Conservation (phyloP, 345 rosid genomes). For the Gossypium thurberi region DNA sequence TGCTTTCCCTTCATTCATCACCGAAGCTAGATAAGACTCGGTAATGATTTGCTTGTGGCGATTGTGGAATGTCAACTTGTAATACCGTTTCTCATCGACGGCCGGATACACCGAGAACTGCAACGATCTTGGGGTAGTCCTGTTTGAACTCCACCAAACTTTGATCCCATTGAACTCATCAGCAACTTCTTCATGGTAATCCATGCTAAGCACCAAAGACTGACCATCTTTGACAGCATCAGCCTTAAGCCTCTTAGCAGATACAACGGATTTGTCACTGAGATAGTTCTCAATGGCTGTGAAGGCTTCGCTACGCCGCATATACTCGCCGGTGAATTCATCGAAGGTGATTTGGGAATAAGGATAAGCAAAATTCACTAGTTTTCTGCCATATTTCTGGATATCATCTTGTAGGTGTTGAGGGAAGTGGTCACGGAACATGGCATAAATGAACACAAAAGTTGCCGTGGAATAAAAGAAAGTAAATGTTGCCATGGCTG, state of each 20-base stretch:
- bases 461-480: neutral
- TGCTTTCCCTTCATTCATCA: conserved; percentile 33
- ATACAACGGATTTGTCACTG: conserved; percentile 22
- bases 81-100: conserved; percentile 27
- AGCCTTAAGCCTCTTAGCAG: conserved; percentile 48
- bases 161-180: conserved; percentile 36
- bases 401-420: conserved; percentile 14
- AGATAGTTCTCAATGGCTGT: conserved; percentile 36
- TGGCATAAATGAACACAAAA: conserved; percentile 28
- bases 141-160: conserved; percentile 36
- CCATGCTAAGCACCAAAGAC: conserved; percentile 37
- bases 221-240: conserved; percentile 29
- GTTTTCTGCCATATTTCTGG: conserved; percentile 14
- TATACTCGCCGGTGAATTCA: conserved; percentile 30
- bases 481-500: neutral
- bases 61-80: conserved; percentile 38
- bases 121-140: neutral
- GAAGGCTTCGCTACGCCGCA: conserved; percentile 32
- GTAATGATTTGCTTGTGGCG: conserved; percentile 27
- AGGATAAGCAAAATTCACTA: conserved; percentile 23
- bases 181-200: conserved; percentile 33
- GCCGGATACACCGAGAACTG: conserved; percentile 14
- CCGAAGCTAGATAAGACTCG: conserved; percentile 21
- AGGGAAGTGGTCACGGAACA: conserved; percentile 28
- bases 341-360: conserved; percentile 37